Evolutionary conservation across 805 yeast species (phyloP), one percentile per base, ranked within the genome.

Genomic region (Diddensiella caesifluorescens): DNA sequence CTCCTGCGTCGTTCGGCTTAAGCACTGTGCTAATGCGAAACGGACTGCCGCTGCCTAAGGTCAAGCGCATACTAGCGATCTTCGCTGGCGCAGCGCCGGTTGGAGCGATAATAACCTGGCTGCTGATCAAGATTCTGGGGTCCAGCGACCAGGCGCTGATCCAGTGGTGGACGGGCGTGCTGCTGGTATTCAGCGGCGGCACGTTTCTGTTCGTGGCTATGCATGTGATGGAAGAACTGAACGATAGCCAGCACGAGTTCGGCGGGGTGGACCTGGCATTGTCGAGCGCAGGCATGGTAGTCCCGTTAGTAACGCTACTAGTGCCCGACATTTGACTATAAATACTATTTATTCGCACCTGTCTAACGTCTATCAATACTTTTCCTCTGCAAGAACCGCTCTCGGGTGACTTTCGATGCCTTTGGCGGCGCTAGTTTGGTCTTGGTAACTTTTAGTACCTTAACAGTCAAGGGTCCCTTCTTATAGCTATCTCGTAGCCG

Each of bases 1-100:
- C 83, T 4, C 92, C 92, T 0, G 80, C 90, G 0, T 70, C 86
- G 4, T 79, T 83, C 57, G 82, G 88, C 30, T 66, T 83, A 31
- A 59, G 75, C 3, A 69, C 84, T 1, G 66, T 81, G 12, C 64
- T 83, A 22, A 51, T 74, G 7, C 60, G 66, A 22, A 62, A 64
- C 26, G 66, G 68, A 3, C 44, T 70, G 2, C 35, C 65, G 23
- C 43, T 52, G 25, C 36, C 51, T 18, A 48, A 60, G 20, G 63
- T 75, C 18, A 49, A 67, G 38, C 57, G 70, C 20, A 82, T 80
- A 51, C 51, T 83, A 23, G 54, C 65, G 4, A 53, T 70, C 2
- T 83, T 83, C 54, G 65, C 88, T 1, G 46, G 68, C 3, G 64
- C 76, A n/a, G 79, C 86, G 0, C 87, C 90, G 1, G 35, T 76